Base-by-base conservation (phyloP, 148 eudicot species). In the Amaranthus hypochondriacus region DNA sequence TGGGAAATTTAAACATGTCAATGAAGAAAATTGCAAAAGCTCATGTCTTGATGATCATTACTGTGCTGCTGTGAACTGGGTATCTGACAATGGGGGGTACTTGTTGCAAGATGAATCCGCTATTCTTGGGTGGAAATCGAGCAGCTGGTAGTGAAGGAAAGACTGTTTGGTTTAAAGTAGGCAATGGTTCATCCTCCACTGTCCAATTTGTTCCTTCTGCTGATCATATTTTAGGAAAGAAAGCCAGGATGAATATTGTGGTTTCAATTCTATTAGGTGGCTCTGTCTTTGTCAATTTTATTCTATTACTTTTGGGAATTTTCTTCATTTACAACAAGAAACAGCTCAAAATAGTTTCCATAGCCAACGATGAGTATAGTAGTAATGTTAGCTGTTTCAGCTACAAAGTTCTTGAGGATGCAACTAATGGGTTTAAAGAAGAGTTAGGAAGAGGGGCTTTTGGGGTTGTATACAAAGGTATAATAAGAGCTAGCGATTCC, bases 401-500 rank as follows among this genome's bases (percentile, higher is more conserved):
- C 14, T 80, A 78, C 62, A 63, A 77, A 73, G 89, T 81, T 72
- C 91, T 88, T 8, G 78, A 13, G 28, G 72, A 79, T 21, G 87
- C 89, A 8, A 86, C 91, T 39, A 2, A 73, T 62, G 87, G 79
- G 61, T 88, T 86, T 61, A 79, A 75, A 44, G 85, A 86, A 81
- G 92, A 80, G 61, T 39, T 77, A n/a, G 80, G 75, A 71, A 71
- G 71, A 58, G 80, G 80, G 10, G 75, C 71, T 42, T 71, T 72
- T 15, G 75, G 80, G 68, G 9, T 84, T 75, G 91, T 86, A 15
- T 86, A 82, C 77, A 88, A 79, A 69, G 89, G 91, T 39, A 21
- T n/a, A 15, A 73, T 84, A 66, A n/a, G 70, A 7, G 51, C 52
- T 72, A 52, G 54, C 72, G 76, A 13, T 65, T 10, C 72, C 7